phyloP scores from a whole-genome alignment of 768 basidiomycete genomes.

The Panellus pusillus region DNA sequence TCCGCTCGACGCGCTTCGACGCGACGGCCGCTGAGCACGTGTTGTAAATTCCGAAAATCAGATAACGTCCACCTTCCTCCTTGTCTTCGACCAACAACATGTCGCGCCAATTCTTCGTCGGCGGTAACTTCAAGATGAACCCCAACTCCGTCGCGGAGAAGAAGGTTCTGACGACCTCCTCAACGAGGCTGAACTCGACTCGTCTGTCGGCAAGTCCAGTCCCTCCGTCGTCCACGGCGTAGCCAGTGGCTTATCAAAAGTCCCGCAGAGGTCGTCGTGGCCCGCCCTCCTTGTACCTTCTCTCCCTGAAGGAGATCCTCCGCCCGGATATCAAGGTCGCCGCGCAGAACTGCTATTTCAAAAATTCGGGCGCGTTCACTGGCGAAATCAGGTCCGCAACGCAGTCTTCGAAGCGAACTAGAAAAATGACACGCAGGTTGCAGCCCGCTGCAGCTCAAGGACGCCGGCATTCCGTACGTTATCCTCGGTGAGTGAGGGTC shows the following conservation, averaged over 20 bases:
- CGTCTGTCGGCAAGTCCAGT: conserved; percentile 60
- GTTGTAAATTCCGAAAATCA: no score
- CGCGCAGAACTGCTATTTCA: conserved; percentile 90
- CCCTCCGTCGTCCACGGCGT: conserved; percentile 16
- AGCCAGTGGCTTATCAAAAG: no score
- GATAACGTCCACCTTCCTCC: background rate
- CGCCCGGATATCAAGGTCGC: conserved; percentile 74
- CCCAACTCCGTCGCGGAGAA: conserved; percentile 66
- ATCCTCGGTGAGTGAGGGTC: conserved; percentile 65
- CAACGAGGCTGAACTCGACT: conserved; percentile 79
- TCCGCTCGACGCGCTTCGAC: no score
- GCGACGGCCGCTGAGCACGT: no score
- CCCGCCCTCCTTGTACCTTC: conserved; percentile 86
- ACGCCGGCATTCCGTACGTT: conserved; percentile 87
- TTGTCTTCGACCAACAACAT: conserved; percentile 35
- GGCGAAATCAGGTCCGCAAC: conserved; percentile 85
- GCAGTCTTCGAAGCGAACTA: background rate
- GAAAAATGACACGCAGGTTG: background rate
- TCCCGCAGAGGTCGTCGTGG: conserved; percentile 83
- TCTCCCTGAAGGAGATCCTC: conserved; percentile 63
- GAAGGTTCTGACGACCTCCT: conserved; percentile 64
- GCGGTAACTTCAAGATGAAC: conserved; percentile 99
- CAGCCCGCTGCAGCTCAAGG: conserved; percentile 81
- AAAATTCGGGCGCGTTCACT: conserved; percentile 87
- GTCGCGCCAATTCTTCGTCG: conserved; percentile 90